A percentile compares a stretch with the other conserved stretches of the same genome.
Evolutionary conservation across 768 basidiomycete genomes (phyloP).

Genomic region (Porpolomopsis calyptriformis): DNA sequence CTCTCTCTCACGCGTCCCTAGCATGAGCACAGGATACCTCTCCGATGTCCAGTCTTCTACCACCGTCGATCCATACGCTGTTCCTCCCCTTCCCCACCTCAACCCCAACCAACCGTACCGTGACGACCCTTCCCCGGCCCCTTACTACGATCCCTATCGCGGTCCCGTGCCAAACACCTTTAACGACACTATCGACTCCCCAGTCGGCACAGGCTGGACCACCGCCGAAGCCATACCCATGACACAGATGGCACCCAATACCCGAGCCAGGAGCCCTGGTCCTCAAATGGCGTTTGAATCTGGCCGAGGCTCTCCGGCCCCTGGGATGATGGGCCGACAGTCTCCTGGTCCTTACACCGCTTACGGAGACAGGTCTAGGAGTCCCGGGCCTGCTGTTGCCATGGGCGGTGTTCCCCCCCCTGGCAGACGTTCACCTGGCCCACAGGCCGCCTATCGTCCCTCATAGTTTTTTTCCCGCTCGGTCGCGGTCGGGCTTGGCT

Average conservation of each 20-base stretch:
- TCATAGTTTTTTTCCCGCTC: too few species aligned
- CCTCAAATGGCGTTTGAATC: constrained; percentile 27
- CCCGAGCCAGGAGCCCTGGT: constrained; percentile 26
- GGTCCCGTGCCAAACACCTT: constrained; percentile 65
- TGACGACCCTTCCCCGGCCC: constrained; percentile 49
- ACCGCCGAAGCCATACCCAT: constrained; percentile 60
- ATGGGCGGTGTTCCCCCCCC: constrained; percentile 3
- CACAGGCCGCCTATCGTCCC: constrained; percentile 32
- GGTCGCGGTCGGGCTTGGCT: neutral
- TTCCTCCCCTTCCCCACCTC: constrained; percentile 71
- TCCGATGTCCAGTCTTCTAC: constrained; percentile 36
- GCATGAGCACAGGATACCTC: constrained; percentile 1
- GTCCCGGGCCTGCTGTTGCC: constrained; percentile 10
- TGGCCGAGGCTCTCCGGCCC: neutral
- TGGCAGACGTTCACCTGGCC: constrained; percentile 28
- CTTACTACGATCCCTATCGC: constrained; percentile 73
- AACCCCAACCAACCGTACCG: constrained; percentile 70
- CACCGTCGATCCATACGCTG: constrained; percentile 60
- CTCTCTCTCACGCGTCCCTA: constrained; percentile 42
- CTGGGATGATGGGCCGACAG: neutral
- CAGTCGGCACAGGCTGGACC: constrained; percentile 21
- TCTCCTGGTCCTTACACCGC: constrained; percentile 1
- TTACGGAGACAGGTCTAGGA: constrained; percentile 13
- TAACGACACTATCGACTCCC: constrained; percentile 23
- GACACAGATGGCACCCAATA: constrained; percentile 44